Evolutionary conservation across 345 rosid species (phyloP).

Genomic region (Abelmoschus esculentus): DNA sequence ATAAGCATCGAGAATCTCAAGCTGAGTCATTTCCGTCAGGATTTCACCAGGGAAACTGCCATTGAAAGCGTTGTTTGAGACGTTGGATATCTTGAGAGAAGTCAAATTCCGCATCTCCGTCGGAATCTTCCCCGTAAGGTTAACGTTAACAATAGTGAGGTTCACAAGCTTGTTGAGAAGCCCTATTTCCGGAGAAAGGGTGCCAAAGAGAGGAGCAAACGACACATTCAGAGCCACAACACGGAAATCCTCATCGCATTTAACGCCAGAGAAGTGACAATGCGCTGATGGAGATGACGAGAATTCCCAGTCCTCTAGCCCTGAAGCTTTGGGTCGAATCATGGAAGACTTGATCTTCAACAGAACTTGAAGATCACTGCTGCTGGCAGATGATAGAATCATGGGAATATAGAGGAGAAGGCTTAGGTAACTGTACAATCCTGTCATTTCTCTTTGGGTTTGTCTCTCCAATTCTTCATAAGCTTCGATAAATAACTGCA

Average conservation of each 20-base stretch:
- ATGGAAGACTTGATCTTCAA: constrained; percentile 58
- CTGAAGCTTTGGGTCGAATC: constrained; percentile 39
- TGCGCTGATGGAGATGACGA: constrained; percentile 42
- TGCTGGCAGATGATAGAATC: constrained; percentile 22
- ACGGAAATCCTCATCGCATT: constrained; percentile 41
- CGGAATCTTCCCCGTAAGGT: constrained; percentile 60
- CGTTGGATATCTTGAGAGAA: constrained; percentile 46
- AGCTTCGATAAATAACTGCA: too few species aligned
- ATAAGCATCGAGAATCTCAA: constrained; percentile 53
- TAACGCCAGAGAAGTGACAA: constrained; percentile 75
- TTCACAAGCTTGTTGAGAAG: constrained; percentile 46
- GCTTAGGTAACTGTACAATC: not conserved
- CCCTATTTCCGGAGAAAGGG: constrained; percentile 65
- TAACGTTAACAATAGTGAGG: constrained; percentile 41
- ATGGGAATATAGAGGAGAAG: constrained; percentile 13
- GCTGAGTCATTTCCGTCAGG: constrained; percentile 37
- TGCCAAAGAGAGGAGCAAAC: constrained; percentile 40
- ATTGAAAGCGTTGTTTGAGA: constrained; percentile 47
- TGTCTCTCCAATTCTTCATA: not conserved
- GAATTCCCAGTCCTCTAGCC: constrained; percentile 58
- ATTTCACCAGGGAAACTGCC: constrained; percentile 60
- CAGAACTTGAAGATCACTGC: constrained; percentile 47
- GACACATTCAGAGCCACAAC: constrained; percentile 59
- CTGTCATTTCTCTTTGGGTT: constrained; percentile 17
- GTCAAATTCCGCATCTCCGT: constrained; percentile 48